A percentile compares a stretch with the other conserved stretches of the same genome.
These are phyloP conservation scores for Poterioochromonas sp. DNA, from an alignment of 352 stramenopile species.

Conservation along the genomic window DNA sequence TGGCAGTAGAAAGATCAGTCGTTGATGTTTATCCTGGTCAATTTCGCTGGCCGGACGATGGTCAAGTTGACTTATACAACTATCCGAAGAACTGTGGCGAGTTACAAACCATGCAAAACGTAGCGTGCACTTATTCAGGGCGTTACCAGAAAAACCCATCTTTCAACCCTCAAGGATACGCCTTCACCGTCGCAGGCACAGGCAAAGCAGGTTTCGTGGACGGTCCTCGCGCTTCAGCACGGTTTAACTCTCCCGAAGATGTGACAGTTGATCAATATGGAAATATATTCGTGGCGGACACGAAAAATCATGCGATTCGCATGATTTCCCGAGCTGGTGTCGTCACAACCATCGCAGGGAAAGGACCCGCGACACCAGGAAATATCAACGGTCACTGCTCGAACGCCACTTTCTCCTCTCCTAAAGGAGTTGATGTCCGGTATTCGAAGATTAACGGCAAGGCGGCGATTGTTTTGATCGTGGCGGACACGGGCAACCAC, in stretches of 20 bases:
- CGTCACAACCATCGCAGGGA: slow-evolving; percentile 47
- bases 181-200: slow-evolving; percentile 73
- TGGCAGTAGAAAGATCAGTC: slow-evolving; percentile 42
- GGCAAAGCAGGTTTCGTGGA: slow-evolving; percentile 65
- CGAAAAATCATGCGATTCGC: slow-evolving; percentile 69
- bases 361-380: slow-evolving; percentile 31
- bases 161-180: slow-evolving; percentile 70
- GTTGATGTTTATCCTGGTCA: slow-evolving; percentile 40
- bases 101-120: too few relatives aligned
- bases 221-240: slow-evolving; percentile 53
- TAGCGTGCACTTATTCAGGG: slow-evolving; percentile 2
- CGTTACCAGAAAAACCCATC: slow-evolving; percentile 33
- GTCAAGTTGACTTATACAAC: slow-evolving; percentile 58
- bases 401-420: slow-evolving; percentile 50
- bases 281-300: slow-evolving; percentile 87
- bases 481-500: slow-evolving; percentile 60
- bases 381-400: slow-evolving; percentile 45
- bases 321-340: slow-evolving; percentile 46
- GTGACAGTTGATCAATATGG: slow-evolving; percentile 76
- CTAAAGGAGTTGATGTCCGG: slow-evolving; percentile 49
- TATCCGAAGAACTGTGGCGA: slow-evolving; percentile 40
- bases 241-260: slow-evolving; percentile 75
- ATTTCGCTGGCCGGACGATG: neutral
- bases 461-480: slow-evolving; percentile 48
- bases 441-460: slow-evolving; percentile 47